These are phyloP conservation scores for Avena insularis DNA, from an alignment of 176 grass and related monocot genomes.

Conservation along the genomic window DNA sequence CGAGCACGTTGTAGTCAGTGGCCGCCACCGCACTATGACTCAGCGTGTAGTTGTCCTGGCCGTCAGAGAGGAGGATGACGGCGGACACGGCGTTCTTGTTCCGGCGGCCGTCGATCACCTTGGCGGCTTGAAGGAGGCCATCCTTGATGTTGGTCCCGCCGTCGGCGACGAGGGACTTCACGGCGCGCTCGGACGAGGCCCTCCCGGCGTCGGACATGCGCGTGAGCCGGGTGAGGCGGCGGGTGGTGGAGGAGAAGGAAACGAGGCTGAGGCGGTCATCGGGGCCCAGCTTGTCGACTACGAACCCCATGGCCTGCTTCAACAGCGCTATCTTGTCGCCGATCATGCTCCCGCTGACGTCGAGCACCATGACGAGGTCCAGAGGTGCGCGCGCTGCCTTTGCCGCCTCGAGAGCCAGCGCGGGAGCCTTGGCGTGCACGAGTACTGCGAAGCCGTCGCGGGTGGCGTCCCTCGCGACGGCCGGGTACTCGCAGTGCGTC, in stretches of 20 bases:
- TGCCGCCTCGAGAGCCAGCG: not conserved
- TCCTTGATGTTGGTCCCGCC: not conserved
- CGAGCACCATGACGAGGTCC: conserved; percentile 1
- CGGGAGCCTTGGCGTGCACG: conserved; percentile 4
- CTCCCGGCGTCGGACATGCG: not conserved
- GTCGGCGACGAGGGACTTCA: not conserved
- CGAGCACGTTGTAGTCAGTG: not conserved
- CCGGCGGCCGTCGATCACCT: not conserved
- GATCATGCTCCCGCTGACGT: not conserved
- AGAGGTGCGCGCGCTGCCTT: not conserved
- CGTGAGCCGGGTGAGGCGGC: not conserved
- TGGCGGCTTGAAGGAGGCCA: not conserved
- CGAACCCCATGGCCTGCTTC: conserved; percentile 12
- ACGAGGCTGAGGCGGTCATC: not conserved
- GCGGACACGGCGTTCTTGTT: not conserved
- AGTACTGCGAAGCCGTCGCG: not conserved
- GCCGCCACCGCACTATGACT: not conserved
- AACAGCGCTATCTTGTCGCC: not conserved
- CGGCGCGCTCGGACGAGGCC: not conserved
- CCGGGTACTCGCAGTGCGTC: not conserved
- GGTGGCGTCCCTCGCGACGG: not conserved
- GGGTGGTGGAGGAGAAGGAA: not conserved
- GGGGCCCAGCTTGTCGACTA: conserved; percentile 6
- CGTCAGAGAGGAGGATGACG: not conserved
- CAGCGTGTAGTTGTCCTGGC: not conserved